These are phyloP conservation scores for Thoreauomyces humboldtii DNA, from an alignment of 192 early-diverging fungal species.

Conservation along the genomic window DNA sequence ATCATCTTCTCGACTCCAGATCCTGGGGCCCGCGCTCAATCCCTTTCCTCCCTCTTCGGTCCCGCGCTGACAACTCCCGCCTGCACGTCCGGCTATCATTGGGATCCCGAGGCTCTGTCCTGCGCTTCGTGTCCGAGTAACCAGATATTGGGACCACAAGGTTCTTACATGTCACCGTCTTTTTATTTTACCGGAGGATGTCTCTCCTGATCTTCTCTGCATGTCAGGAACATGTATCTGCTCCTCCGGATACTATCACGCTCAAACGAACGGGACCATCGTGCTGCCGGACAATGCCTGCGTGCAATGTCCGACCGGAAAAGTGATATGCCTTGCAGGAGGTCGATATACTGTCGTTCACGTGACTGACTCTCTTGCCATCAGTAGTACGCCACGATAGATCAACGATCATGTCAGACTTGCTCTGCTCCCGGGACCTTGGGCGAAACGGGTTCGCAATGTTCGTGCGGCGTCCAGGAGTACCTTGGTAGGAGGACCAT, in stretches of 20 bases:
- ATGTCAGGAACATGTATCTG: not conserved
- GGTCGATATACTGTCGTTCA: not conserved
- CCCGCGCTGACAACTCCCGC: not conserved
- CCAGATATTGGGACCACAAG: not conserved
- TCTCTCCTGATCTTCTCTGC: not conserved
- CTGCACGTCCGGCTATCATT: not conserved
- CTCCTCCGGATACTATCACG: slow-evolving; percentile 3
- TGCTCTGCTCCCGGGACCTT: not conserved
- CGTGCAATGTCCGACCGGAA: slow-evolving; percentile 7
- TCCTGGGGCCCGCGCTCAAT: no score
- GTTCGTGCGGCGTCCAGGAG: slow-evolving; percentile 4
- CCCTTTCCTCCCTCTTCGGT: not conserved
- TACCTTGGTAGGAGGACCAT: slow-evolving; percentile 16
- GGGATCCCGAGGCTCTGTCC: not conserved
- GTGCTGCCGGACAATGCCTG: not conserved
- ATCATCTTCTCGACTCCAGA: no score
- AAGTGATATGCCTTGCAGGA: slow-evolving; percentile 5
- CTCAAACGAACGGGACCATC: not conserved
- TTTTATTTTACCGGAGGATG: not conserved
- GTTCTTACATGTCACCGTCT: not conserved
- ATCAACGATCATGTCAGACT: not conserved
- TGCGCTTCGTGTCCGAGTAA: not conserved
- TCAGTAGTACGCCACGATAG: not conserved
- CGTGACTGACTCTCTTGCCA: not conserved
- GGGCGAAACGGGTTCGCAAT: slow-evolving; percentile 10